A percentile compares a stretch with the other conserved stretches of the same genome.
These are phyloP conservation scores for Parvularia atlantis DNA, from an alignment of 78 protist genomes.

Conservation along the genomic window DNA sequence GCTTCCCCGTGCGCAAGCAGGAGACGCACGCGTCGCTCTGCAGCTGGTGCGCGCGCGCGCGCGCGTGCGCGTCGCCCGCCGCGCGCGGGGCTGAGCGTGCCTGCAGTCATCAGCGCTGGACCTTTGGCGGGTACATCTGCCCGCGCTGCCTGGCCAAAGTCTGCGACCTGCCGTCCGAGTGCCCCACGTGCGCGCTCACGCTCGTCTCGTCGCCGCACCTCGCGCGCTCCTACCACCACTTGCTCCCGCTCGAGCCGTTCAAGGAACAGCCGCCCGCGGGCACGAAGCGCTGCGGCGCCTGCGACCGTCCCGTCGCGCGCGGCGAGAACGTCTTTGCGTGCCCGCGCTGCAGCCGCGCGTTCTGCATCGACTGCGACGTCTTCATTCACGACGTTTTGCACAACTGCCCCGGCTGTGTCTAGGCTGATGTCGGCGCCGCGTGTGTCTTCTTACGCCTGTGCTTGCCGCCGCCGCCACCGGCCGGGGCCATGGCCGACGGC, in stretches of 20 bases:
- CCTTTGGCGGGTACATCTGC: slow-evolving; percentile 46
- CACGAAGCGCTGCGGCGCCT: neutral
- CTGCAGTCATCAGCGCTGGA: slow-evolving; percentile 39
- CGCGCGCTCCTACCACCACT: slow-evolving; percentile 66
- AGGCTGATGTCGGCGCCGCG: slow-evolving; percentile 23
- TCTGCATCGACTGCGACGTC: slow-evolving; percentile 62
- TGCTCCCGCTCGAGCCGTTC: slow-evolving; percentile 48
- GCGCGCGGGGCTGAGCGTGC: neutral
- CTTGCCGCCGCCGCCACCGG: too few relatives aligned
- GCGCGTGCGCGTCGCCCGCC: too few relatives aligned
- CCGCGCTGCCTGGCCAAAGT: slow-evolving; percentile 51
- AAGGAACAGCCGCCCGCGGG: slow-evolving; percentile 3
- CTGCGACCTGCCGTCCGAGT: slow-evolving; percentile 61
- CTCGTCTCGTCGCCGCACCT: slow-evolving; percentile 67
- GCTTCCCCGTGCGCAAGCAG: slow-evolving; percentile 35
- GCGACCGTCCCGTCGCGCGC: neutral
- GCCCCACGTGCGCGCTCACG: slow-evolving; percentile 52
- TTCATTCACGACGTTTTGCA: slow-evolving; percentile 62
- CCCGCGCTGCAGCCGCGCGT: slow-evolving; percentile 39
- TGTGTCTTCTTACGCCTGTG: too few relatives aligned
- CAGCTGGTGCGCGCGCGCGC: too few relatives aligned
- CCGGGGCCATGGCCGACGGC: too few relatives aligned
- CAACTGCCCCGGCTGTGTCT: slow-evolving; percentile 76
- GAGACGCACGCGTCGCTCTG: too few relatives aligned
- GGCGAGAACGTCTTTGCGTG: slow-evolving; percentile 3